Base-by-base conservation (phyloP, 2,329 filamentous ascomycete genomes). In the Monosporascus sp. region DNA sequence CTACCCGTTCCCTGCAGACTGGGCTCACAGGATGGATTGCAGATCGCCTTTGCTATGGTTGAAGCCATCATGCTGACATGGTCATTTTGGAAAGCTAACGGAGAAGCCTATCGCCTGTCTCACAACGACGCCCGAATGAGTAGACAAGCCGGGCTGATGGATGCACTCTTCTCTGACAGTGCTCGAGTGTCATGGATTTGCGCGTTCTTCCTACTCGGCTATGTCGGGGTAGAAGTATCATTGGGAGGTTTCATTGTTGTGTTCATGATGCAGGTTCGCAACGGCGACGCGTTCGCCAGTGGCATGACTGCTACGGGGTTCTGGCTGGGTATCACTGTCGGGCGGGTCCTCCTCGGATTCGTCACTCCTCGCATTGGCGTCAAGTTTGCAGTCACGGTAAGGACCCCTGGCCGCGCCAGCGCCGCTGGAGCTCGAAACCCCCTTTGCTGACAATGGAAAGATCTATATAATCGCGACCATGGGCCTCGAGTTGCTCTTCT, bases 231-330 rank as follows among this genome's bases (percentile, higher is more conserved):
- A 1, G 89, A 94, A 67, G 86, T 89, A 45, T 83, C 85, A 0
- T 77, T 92, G 0, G 87, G 88, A 20, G 89, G 89, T 6, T 94
- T 89, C 90, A 88, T 94, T 52, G 86, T 91, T 50, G 84, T 85
- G 4, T 93, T 94, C 67, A 93, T 94, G 88, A 84, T 90, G 25
- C 79, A 83, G 37, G 85, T 90, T 6, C 81, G 90, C 7, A 69
- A 84, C n/a, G 88, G 83, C 1, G 78, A 74, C 3, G 71, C 81
- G 0, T 91, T 92, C 60, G 81, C 82, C 0, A 84, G 83, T 25
- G 88, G 89, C 9, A 87, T 93, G 77, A 84, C 84, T 0, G 85
- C 86, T 0, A 90, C 88, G 2, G 89, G 88, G 0, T 93, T 91
- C 69, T 94, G 89, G 89, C 77, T 90, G 18, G 89, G 89, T 0